Evolutionary conservation across 129 eudicot genomes (phyloP), one percentile per base, ranked within the genome.

Genomic region (Saposhnikovia divaricata): DNA sequence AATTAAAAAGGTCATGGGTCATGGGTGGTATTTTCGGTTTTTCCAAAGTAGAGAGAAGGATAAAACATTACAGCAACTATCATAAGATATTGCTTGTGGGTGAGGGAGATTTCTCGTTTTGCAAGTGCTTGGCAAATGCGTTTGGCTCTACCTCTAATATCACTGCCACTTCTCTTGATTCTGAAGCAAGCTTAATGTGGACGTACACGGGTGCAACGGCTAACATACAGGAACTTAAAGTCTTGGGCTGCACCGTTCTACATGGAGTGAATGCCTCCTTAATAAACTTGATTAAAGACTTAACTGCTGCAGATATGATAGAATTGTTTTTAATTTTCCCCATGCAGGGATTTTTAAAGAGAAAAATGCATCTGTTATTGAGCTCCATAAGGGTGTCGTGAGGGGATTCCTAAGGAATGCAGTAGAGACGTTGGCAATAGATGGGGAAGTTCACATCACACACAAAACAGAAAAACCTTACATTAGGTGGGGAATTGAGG

Each of bases 61-160:
- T 86, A 76, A 83, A 77, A 28, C 87, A 83, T 46, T 90, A 90
- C 40, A 82, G 86, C 74, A 86, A 86, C 25, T 1, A 66, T 6
- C 96, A 90, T 6, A 77, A 75, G 68, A 87, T 91, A 72, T 83
- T 88, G 61, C 68, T 91, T 37, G 91, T 91, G 37, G 91, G 93
- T 0, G 93, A 91, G 37, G 96, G 96, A 18, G 96, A 88, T 75
- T 87, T 91, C 83, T 88, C 96, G 15, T 91, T 91, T 43, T 80
- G 91, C 23, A 79, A 88, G 18, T 78, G 82, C 39, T 81, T 91
- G 34, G 89, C 96, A 25, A 61, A 12, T 18, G 89, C 88, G 10
- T 91, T 89, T 57, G 85, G 87, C 4, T 74, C 84, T 50, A 91
- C 92, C 38, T 27, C 77, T 18, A 87, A 91, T 80, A 91, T 88